Percentiles rank a stretch among this genome's conserved stretches.
These are phyloP conservation scores for Calonectria pteridis DNA, from an alignment of 2,329 filamentous ascomycete species.

Conservation along the genomic window DNA sequence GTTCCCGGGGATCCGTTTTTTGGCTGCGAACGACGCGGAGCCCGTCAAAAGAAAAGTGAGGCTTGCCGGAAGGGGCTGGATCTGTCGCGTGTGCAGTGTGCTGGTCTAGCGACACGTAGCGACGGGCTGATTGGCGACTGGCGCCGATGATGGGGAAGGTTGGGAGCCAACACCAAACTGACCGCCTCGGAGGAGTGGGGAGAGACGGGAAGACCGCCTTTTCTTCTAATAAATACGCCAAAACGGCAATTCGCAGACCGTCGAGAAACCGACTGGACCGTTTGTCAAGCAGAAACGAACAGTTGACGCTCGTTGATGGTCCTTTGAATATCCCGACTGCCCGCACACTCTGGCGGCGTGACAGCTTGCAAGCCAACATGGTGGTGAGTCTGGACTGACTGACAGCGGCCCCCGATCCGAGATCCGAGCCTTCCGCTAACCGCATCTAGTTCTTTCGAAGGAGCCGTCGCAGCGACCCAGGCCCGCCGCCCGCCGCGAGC, in stretches of 20 bases:
- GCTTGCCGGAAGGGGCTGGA: neutral
- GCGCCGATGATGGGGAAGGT: neutral
- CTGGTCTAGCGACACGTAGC: conserved; percentile 9
- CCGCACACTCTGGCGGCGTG: neutral
- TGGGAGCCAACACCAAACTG: conserved; percentile 5
- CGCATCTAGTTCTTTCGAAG: conserved; percentile 2
- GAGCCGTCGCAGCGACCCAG: neutral
- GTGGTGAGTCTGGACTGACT: neutral
- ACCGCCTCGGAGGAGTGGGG: conserved; percentile 2
- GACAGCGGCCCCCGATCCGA: neutral
- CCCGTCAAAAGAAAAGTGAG: neutral
- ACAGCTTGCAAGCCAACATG: conserved; percentile 3
- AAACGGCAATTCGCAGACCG: neutral
- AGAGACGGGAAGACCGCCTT: conserved; percentile 1
- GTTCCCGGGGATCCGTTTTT: neutral
- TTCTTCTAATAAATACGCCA: neutral
- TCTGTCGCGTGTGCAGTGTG: neutral
- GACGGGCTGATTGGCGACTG: neutral
- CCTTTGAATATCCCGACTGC: neutral
- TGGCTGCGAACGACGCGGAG: neutral
- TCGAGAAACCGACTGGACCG: neutral
- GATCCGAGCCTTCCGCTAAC: neutral
- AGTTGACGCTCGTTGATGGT: neutral
- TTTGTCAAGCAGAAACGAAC: neutral
- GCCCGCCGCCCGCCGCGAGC: neutral